These are phyloP conservation scores for Aspergillus neoniger DNA, from an alignment of 2,329 filamentous ascomycete species.

Conservation along the genomic window DNA sequence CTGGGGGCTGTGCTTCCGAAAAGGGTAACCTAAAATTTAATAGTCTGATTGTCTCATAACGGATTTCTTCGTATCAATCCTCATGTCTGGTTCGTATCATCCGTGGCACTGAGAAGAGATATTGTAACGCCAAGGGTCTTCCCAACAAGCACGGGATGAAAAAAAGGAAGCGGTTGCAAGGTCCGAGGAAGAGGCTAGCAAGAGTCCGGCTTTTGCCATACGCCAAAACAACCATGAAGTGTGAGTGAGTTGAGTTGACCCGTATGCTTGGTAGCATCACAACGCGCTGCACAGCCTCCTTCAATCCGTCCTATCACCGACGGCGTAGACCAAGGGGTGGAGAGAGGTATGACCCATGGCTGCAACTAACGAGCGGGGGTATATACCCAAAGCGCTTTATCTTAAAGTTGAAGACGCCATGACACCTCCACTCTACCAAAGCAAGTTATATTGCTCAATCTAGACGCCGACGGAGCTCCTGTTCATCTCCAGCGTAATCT, in stretches of 20 bases:
- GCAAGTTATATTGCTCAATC: not conserved
- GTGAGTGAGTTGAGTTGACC: not conserved
- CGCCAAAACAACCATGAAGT: not conserved
- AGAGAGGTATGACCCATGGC: not conserved
- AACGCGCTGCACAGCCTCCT: not conserved
- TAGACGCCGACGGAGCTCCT: constrained; percentile 4
- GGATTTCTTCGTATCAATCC: not conserved
- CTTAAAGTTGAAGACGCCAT: not conserved
- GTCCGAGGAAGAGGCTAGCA: not conserved
- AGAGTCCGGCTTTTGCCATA: not conserved
- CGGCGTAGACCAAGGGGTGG: not conserved
- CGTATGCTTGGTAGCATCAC: not conserved
- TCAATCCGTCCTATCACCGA: not conserved
- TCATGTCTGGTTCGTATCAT: not conserved
- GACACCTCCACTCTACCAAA: not conserved
- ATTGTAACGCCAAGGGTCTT: not conserved
- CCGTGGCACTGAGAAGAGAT: not conserved
- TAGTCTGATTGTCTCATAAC: not conserved
- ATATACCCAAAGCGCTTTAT: not conserved
- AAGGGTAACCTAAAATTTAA: not conserved
- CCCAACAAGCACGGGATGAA: not conserved
- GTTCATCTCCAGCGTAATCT: not conserved
- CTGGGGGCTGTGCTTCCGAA: not conserved
- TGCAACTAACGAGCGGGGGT: not conserved
- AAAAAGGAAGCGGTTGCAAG: not conserved